Base-by-base conservation (phyloP, 805 yeast species). In the Sugiyamaella qingdaonensis region DNA sequence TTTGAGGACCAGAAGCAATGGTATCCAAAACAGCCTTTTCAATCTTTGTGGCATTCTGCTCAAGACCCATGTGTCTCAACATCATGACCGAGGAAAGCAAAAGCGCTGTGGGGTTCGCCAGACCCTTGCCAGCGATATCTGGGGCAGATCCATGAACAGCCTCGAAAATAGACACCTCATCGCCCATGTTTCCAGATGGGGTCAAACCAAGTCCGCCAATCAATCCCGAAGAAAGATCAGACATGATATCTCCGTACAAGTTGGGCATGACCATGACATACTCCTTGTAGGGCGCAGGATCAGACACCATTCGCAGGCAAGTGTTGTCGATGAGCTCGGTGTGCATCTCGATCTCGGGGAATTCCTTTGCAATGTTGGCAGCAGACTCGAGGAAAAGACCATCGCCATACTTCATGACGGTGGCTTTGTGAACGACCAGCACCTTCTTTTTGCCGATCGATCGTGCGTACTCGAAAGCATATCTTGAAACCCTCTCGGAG, bases 141-240 rank as follows among this genome's bases (percentile, higher is more conserved):
- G 99, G 99, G 59, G 99, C 99, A 54, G 98, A 91, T 73, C 99
- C 99, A 74, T 94, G 99, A 68, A 94, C 99, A 61, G 99, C 99
- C 82, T 94, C 99, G 73, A 94, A 94, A 71, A 94, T 92, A 53
- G 97, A 89, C 59, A 92, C 96, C 72, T 88, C 85, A 80, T 89
- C 88, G 79, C 99, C 99, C 91, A 94, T 94, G 84, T 94, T 94
- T 73, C 97, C 99, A 56, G 97, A 89, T 62, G 99, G 99, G 58
- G 99, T 94, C 73, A 94, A 83, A 76, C 99, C 99, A 68, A 92
- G 82, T 70, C 99, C 98, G 72, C 99, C 99, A 62, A 95, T 95
- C 68, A 94, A 80, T 76, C 99, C 99, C 55, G 97, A 88, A 64
- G 96, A 89, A 73, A 94, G 79, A 75, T 94, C 99, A 60, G 98